These are phyloP conservation scores for Cytospora chrysosperma DNA, from an alignment of 2,329 filamentous ascomycete species.

Conservation along the genomic window DNA sequence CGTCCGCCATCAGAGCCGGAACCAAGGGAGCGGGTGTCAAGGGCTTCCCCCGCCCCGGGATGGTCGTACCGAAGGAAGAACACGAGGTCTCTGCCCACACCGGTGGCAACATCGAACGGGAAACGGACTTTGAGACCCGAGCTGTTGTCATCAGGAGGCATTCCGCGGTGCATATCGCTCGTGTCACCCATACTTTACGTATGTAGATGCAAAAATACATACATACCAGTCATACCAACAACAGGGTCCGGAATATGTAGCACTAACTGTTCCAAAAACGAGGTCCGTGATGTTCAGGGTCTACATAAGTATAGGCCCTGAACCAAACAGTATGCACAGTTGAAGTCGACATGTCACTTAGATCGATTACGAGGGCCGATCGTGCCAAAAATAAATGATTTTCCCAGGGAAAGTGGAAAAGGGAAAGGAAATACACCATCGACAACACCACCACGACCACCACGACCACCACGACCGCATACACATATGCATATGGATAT, in stretches of 20 bases:
- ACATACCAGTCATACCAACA: too few species aligned
- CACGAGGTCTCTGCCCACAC: slow-evolving; percentile 4
- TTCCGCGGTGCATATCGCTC: neutral
- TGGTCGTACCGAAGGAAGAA: slow-evolving; percentile 8
- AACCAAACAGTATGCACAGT: neutral
- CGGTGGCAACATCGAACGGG: slow-evolving; percentile 8
- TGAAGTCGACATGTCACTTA: slow-evolving; percentile 8
- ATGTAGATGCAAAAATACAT: too few species aligned
- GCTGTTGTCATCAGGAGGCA: neutral
- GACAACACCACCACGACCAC: too few species aligned
- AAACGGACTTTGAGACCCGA: slow-evolving; percentile 2
- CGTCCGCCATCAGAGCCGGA: neutral
- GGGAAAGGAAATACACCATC: too few species aligned
- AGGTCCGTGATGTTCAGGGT: slow-evolving; percentile 13
- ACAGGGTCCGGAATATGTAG: neutral
- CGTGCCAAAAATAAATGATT: slow-evolving; percentile 18
- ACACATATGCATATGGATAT: neutral
- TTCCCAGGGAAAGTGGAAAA: slow-evolving; percentile 1
- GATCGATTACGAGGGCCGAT: slow-evolving; percentile 4
- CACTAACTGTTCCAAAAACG: too few species aligned
- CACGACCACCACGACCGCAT: neutral
- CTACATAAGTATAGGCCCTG: neutral
- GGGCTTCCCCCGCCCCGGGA: slow-evolving; percentile 8
- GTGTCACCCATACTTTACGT: neutral
- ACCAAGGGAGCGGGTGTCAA: neutral